A percentile compares a stretch with the other conserved stretches of the same genome.
phyloP scores from a whole-genome alignment of 148 eudicot species.

The Cornus suecica region DNA sequence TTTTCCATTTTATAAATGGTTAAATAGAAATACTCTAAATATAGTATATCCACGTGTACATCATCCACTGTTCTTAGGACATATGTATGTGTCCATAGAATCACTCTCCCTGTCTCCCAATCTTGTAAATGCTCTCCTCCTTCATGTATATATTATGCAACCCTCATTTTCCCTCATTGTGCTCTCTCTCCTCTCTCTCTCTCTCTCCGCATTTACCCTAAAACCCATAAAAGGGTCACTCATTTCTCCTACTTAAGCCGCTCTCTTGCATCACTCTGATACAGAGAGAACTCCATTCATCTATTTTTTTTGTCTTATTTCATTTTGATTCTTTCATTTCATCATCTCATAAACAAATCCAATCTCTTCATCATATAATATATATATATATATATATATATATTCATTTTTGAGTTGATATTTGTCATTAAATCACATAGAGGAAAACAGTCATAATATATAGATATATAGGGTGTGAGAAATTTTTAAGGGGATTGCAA shows the following conservation, averaged over 20 bases:
- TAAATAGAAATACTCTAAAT: too few relatives aligned
- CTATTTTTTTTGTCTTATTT: slow-evolving; percentile 2
- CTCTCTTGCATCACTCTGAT: slow-evolving; percentile 2
- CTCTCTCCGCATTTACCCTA: slow-evolving; percentile 17
- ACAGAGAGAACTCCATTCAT: neutral
- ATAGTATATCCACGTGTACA: neutral
- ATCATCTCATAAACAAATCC: slow-evolving; percentile 4
- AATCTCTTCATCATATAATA: neutral
- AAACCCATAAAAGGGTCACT: neutral
- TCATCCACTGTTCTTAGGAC: slow-evolving; percentile 4
- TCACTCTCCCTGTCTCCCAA: slow-evolving; percentile 5
- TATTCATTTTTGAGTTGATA: slow-evolving; percentile 1
- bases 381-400: too few relatives aligned
- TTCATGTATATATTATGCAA: slow-evolving; percentile 1
- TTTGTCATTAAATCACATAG: neutral
- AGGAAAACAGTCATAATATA: neutral
- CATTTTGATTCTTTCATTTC: slow-evolving; percentile 4
- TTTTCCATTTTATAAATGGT: too few relatives aligned
- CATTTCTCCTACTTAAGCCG: slow-evolving; percentile 12
- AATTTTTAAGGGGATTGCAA: slow-evolving; percentile 12
- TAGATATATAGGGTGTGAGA: neutral
- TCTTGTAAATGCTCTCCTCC: neutral
- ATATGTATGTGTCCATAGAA: slow-evolving; percentile 9
- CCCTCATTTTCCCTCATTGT: slow-evolving; percentile 21
- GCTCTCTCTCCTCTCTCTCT: neutral